Percentiles rank a stretch among this genome's conserved stretches.
These are phyloP conservation scores for Neofusicoccum sp. DNA, from an alignment of 2,329 filamentous ascomycete species.

Conservation along the genomic window DNA sequence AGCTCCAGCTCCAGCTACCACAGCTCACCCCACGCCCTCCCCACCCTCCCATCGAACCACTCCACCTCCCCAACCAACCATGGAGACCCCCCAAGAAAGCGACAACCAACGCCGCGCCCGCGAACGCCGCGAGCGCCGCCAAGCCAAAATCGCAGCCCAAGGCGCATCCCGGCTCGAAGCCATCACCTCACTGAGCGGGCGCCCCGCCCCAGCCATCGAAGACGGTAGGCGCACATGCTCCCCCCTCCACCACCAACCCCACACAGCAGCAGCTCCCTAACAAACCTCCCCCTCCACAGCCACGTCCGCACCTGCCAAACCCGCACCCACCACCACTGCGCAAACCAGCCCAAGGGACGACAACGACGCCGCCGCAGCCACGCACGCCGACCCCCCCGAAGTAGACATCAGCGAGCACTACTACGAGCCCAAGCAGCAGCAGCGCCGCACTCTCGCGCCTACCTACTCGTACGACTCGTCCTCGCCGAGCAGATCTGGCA, in stretches of 20 bases:
- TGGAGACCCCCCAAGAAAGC: conserved; percentile 31
- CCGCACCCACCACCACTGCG: conserved; percentile 26
- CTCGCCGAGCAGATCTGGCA: conserved; percentile 14
- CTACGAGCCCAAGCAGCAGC: conserved; percentile 56
- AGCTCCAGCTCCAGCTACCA: not conserved
- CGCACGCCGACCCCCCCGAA: conserved; percentile 63
- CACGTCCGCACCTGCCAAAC: conserved; percentile 16
- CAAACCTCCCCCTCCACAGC: not conserved
- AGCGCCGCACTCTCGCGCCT: conserved; percentile 30
- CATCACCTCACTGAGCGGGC: conserved; percentile 68
- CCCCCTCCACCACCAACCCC: too few species aligned
- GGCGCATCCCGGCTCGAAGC: conserved; percentile 69
- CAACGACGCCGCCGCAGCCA: conserved; percentile 31
- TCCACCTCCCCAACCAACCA: not conserved
- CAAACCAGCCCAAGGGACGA: conserved; percentile 25
- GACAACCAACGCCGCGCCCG: conserved; percentile 60
- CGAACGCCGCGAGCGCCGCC: conserved; percentile 73
- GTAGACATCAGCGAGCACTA: conserved; percentile 76
- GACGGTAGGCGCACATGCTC: conserved; percentile 30
- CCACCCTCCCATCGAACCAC: too few species aligned
- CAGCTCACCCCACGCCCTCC: not conserved
- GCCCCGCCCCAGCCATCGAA: conserved; percentile 43
- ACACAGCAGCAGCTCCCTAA: not conserved
- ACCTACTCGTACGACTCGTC: conserved; percentile 24
- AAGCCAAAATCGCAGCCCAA: conserved; percentile 73